Percentiles rank a stretch among this genome's conserved stretches.
These are phyloP conservation scores for Coemansia sp. DNA, from an alignment of 192 early-diverging fungal genomes.

Conservation along the genomic window DNA sequence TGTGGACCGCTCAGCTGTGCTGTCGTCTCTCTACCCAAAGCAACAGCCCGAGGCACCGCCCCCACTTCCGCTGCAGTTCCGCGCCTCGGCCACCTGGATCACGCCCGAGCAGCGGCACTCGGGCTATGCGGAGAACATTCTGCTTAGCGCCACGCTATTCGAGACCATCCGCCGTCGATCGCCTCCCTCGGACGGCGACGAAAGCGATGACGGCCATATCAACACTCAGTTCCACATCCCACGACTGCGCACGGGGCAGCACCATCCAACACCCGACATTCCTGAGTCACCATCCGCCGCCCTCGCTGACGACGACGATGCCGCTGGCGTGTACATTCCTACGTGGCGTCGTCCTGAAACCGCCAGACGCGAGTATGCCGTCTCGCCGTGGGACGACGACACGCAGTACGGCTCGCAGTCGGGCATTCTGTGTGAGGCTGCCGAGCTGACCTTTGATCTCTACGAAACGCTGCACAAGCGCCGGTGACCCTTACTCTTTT, in stretches of 20 bases:
- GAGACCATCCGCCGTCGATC: constrained; percentile 48
- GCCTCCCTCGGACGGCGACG: constrained; percentile 19
- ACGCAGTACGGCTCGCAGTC: constrained; percentile 34
- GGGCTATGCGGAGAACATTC: constrained; percentile 46
- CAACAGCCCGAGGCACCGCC: constrained; percentile 14
- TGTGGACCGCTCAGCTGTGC: not conserved
- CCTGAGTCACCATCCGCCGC: not conserved
- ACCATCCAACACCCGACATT: constrained; percentile 1
- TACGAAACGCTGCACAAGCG: constrained; percentile 48
- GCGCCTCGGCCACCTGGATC: constrained; percentile 41
- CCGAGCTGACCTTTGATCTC: constrained; percentile 52
- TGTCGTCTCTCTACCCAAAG: constrained; percentile 2
- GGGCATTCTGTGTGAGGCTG: constrained; percentile 45
- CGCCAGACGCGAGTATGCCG: not conserved
- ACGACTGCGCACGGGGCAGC: not conserved
- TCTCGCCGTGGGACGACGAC: constrained; percentile 30
- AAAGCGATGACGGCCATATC: constrained; percentile 14
- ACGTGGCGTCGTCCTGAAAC: constrained; percentile 37
- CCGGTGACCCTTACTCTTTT: constrained; percentile 15
- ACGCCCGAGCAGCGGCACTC: constrained; percentile 50
- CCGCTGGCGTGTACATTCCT: constrained; percentile 45
- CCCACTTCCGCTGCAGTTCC: constrained; percentile 25
- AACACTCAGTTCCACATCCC: not conserved
- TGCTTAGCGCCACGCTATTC: constrained; percentile 50
- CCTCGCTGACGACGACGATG: constrained; percentile 8